Evolutionary conservation across 768 basidiomycete species (phyloP), one percentile per base, ranked within the genome.

Genomic region (Tylopilus sp.): DNA sequence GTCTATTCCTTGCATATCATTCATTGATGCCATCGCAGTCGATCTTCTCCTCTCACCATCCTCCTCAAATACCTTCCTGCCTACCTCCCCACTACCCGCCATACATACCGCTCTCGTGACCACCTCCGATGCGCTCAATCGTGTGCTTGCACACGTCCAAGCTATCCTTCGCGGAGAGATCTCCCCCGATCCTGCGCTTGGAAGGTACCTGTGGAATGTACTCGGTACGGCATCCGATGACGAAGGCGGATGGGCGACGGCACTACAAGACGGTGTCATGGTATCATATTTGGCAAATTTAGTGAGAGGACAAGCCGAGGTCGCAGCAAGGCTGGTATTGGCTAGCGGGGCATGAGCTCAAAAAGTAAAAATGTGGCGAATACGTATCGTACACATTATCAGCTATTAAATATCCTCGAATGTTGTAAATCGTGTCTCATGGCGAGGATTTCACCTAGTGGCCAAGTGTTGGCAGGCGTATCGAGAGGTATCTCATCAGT

Each of bases 321-420:
- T 97, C 31, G 91, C 92, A 3, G 81, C 90, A 28, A 81, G 95
- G 61, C 73, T 98, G 68, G 88, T 89, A 44, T 78, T 98, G 55
- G 79, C 88, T 26, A 76, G 79, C 22, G 62, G 68, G 11, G 44
- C 49, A 44, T 68, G 51, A 64, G 60, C 20, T 39, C 22, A 40
- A 54, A 58, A 42, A 20, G 41, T 57, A 45, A 43, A 17, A 40
- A 20, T 6, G 9, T 31, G 21, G 11, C 11, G 36, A 36, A 12
- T n/a, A 22, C 3, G 10, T 9, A 30, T 28, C 25, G 36, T 36
- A 18, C 36, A 48, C 25, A 50, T 33, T 28, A 13, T 30, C 21
- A 57, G 71, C 87, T 89, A 71, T 99, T 99, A 77, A 99, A 99
- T 57, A 98, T 92, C 53, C 95, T 79, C 40, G 92, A 95, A 71